Base-by-base conservation (phyloP, 108 stramenopile species). In the Cylindrotheca closterium region DNA sequence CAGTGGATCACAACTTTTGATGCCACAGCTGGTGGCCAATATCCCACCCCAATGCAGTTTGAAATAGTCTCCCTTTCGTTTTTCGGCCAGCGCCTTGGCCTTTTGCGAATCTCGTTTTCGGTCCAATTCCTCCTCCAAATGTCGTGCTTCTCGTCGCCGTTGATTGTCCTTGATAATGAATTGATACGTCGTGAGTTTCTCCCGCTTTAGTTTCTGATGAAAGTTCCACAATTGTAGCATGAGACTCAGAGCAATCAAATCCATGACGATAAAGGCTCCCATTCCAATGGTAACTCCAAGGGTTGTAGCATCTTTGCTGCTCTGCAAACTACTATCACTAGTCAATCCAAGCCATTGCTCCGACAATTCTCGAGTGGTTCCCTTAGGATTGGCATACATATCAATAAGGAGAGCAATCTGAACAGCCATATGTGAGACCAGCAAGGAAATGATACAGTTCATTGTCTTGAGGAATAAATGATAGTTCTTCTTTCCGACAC, bases 121-220 rank as follows among this genome's bases (percentile, higher is more conserved):
- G 46, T 57, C 65, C 12, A 73, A 58, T 54, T 83, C 81, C 55
- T 75, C 67, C 47, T 75, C 79, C 24, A 61, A 29, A 42, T 62
- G 63, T 10, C 68, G 25, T 22, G 42, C 47, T 63, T 85, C 85
- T 29, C 88, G 68, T 65, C 85, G 77, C 27, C 51, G 22, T 34
- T 79, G 74, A 24, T 70, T 74, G 58, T 89, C 88, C 55, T 63
- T 55, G 4, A 91, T 66, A 65, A 96, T 94, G 63, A 77, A 96
- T 66, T 89, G 73, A 60, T 95, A 96, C 3, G 96, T 96, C n/a
- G 92, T 86, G n/a, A 93, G 63, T 4, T 75, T 77, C 64, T 88
- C 67, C 24, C 62, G 59, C 50, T 79, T 73, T 37, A 96, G 67
- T 31, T 70, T 72, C 27, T 88, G 50, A 61, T 96, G 96, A 57